Conservation (phyloP, 2,329 filamentous ascomycete species). For the Diaporthe amygdali region DNA sequence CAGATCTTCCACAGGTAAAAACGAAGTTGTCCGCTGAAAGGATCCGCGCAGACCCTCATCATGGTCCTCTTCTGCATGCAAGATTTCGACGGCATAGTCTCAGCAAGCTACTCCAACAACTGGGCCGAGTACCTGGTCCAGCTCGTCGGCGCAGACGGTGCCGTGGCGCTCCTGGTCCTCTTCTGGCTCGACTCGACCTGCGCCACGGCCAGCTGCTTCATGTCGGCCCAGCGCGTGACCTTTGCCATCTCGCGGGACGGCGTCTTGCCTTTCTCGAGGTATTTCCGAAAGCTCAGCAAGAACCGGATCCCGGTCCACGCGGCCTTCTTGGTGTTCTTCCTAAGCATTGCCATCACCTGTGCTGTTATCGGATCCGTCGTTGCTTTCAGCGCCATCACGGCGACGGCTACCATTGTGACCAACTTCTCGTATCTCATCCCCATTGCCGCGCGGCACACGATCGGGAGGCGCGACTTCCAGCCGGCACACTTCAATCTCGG, state of each 20-base stretch:
- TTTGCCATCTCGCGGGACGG: constrained; percentile 45
- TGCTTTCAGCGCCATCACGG: constrained; percentile 43
- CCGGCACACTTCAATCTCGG: constrained; percentile 41
- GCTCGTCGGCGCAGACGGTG: constrained; percentile 39
- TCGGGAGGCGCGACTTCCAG: constrained; percentile 39
- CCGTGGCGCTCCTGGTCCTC: constrained; percentile 39
- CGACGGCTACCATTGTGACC: constrained; percentile 42
- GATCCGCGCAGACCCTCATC: constrained; percentile 34
- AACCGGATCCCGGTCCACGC: constrained; percentile 42
- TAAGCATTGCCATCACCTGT: constrained; percentile 39
- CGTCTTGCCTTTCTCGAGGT: constrained; percentile 42
- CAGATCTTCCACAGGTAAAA: not conserved
- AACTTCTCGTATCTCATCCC: constrained; percentile 45
- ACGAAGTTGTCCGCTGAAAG: not conserved
- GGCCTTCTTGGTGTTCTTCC: constrained; percentile 36
- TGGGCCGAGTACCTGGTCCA: constrained; percentile 46
- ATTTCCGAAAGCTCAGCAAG: constrained; percentile 38
- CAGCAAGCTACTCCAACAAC: constrained; percentile 41
- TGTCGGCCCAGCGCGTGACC: constrained; percentile 44
- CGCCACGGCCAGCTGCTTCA: constrained; percentile 41
- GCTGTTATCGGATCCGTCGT: constrained; percentile 43
- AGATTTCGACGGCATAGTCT: constrained; percentile 43
- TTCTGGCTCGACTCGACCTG: constrained; percentile 44
- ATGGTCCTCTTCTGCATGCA: constrained; percentile 46
- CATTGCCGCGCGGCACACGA: constrained; percentile 42